Evolutionary conservation across 495 filamentous ascomycete species (phyloP).

Genomic region (Pseudomonodictys pantanalensis): DNA sequence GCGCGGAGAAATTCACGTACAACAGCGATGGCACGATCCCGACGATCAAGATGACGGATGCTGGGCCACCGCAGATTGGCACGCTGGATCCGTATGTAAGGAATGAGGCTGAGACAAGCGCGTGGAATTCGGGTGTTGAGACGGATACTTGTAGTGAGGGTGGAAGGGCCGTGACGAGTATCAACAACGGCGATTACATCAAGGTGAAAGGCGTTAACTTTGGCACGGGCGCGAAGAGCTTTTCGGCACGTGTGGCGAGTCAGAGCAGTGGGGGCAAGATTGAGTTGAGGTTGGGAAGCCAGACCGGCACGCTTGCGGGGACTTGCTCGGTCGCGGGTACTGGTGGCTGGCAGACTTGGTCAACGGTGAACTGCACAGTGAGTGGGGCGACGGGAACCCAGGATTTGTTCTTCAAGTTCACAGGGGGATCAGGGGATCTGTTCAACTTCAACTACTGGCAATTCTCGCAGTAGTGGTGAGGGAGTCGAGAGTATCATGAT

Average conservation of each 20-base stretch:
- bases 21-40: neutral
- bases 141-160: neutral
- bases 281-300: neutral
- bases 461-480: neutral
- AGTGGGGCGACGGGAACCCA: neutral
- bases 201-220: neutral
- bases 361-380: neutral
- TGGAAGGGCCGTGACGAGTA: neutral
- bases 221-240: neutral
- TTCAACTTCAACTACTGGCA: neutral
- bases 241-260: neutral
- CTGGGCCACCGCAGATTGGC: neutral
- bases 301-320: neutral
- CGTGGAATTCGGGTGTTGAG: neutral
- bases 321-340: neutral
- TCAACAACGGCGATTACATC: conserved; percentile 1
- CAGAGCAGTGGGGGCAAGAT: neutral
- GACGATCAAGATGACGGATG: neutral
- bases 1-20: neutral
- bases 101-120: neutral
- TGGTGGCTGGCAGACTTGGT: neutral
- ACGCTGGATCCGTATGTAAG: neutral
- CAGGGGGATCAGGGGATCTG: neutral
- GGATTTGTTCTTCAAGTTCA: neutral
- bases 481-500: no score